Evolutionary conservation across 2,329 filamentous ascomycete species (phyloP), one percentile per base, ranked within the genome.

Genomic region (Penicillium sp.): DNA sequence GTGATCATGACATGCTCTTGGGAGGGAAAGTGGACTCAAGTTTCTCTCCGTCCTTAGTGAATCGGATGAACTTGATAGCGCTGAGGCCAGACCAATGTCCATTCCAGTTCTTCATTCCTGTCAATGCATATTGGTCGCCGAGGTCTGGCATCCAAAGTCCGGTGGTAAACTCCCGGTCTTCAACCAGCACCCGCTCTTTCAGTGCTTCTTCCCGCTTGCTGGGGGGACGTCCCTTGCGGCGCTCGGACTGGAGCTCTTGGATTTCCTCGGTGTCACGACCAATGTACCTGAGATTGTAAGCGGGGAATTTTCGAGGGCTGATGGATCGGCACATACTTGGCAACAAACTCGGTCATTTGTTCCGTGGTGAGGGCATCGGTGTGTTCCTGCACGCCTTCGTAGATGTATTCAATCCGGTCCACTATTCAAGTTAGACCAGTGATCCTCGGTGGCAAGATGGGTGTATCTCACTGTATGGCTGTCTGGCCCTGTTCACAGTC

Each of bases 101-200:
- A 60, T 91, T 89, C 91, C 92, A 97, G 21, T 81, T 79, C 59
- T 85, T 82, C 39, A 97, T 74, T 61, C 83, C 81, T 54, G 81
- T 75, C 48, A 90, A 75, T 62, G 87, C 91, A 45, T 86, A 82
- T 39, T 81, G 79, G 40, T 86, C 82, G 52, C 85, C 83, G 50
- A 97, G 77, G 69, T 97, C 90, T 0, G 93, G 92, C 39, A 95
- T 73, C 74, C 72, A 89, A 68, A 96, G 95, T 0, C 94, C 94
- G 49, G 86, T 86, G 59, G 87, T 83, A 62, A 90, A 90, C 77
- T 99, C 94, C 63, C 88, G 88, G 67, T 88, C 81, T 60, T 97
- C 88, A 1, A 77, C 77, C 13, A 83, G 81, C 51, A 90, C 86
- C 60, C 86, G 88, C 66, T 90, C 81, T 71, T 86, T 87, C 38